Conservation (phyloP, 768 basidiomycete species). For the Pleurotus giganteus region DNA sequence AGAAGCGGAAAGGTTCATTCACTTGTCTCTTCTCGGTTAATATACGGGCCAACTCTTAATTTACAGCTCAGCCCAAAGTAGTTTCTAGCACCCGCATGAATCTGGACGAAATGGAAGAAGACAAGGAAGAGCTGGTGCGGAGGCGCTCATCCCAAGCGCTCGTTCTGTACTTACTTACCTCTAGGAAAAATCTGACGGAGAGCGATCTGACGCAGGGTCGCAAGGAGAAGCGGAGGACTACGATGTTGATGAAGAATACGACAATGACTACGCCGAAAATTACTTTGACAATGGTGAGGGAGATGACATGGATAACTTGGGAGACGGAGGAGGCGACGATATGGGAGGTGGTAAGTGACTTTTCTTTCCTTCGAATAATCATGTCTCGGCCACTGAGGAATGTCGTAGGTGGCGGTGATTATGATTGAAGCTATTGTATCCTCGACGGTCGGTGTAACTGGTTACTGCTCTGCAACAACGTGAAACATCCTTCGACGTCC, state of each 20-base stretch:
- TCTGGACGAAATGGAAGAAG: constrained; percentile 67
- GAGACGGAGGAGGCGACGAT: constrained; percentile 67
- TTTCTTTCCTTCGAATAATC: neutral
- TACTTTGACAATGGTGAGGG: constrained; percentile 90
- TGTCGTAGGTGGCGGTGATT: constrained; percentile 16
- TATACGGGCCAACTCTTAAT: neutral
- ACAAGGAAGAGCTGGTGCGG: constrained; percentile 57
- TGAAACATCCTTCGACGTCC: too few species aligned
- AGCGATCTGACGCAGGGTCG: constrained; percentile 65
- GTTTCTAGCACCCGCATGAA: constrained; percentile 45
- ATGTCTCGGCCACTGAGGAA: neutral
- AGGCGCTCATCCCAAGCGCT: neutral
- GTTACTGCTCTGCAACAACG: too few species aligned
- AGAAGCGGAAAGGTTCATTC: constrained; percentile 57
- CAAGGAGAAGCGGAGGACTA: constrained; percentile 71
- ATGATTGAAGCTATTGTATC: constrained; percentile 11
- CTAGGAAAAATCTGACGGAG: constrained; percentile 71
- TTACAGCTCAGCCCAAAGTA: constrained; percentile 28
- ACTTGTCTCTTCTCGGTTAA: neutral
- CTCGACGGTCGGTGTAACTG: too few species aligned
- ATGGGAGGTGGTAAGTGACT: constrained; percentile 51
- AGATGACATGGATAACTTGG: constrained; percentile 77
- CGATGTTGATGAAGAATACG: constrained; percentile 87
- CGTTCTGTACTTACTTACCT: neutral
- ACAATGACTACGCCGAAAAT: constrained; percentile 88